Base-by-base conservation (phyloP, 805 yeast species). In the Naumovozyma baii region DNA sequence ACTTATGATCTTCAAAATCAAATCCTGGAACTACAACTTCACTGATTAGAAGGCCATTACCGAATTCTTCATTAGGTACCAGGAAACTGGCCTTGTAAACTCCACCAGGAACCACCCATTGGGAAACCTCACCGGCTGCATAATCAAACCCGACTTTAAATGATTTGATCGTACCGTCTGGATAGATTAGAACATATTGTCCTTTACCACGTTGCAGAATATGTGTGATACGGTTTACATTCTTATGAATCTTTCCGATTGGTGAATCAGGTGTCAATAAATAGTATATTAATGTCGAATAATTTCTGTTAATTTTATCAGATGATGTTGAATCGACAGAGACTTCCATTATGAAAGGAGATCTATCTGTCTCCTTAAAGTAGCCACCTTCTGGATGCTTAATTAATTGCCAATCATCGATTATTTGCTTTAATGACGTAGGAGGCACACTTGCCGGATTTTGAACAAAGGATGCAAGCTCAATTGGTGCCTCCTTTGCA, bases 81-180 rank as follows among this genome's bases (percentile, higher is more conserved):
- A 73, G 39, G 48, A 71, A 75, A 36, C 76, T 70, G 3, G 79
- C 78, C 50, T 75, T 75, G 59, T 70, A 75, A 15, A 69, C 73
- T 10, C 72, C 78, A 1, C 78, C 76, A 9, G 76, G 78, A n/a
- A 75, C 80, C 4, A 75, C 78, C 80, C 80, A 75, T 52, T 75
- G 81, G 33, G 71, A 61, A 3, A 69, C 61, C 50, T 74, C 78
- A 5, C 77, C 77, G 10, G 56, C 56, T 0, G 55, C 53, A 28
- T 63, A 56, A 44, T 73, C 65, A 44, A 73, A 72, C 0, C 80
- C 81, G 19, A 74, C 80, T 17, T 62, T 63, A 50, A 74, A 75
- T 1, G 73, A 60, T 41, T 71, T 69, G 15, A 75, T 54, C 2
- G 42, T 42, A 1, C 79, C 78, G 44, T 71, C 63, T 3, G 78